Evolutionary conservation across 2,329 filamentous ascomycete genomes (phyloP), one percentile per base, ranked within the genome.

Genomic region (Colletotrichum melonis): DNA sequence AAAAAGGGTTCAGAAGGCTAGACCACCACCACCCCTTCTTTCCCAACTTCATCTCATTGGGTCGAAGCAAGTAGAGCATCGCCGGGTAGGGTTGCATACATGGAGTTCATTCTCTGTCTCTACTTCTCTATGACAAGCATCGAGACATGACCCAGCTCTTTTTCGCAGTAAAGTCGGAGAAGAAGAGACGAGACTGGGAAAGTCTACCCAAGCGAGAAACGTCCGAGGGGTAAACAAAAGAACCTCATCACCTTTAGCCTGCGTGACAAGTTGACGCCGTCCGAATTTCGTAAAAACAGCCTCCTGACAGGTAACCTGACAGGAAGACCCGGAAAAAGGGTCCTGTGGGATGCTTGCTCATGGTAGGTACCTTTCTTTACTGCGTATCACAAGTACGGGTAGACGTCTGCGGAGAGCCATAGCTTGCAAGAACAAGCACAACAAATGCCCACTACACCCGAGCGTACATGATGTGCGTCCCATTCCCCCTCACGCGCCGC

Each of bases 31-130:
- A 35, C 42, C 42, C 42, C 19, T 49, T n/a, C 19, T 49, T 35
- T 46, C 38, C 55, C 60, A 55, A 59, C 32, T 56, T 38, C 64
- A 60, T 32, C 60, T 65, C 66, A 62, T 69, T 62, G 60, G 65
- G 55, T 56, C 32, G n/a, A 42, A 64, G 6, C 54, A 59, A 49
- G 32, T n/a, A 52, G 54, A 38, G 55, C 42, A 49, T 30, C 46
- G 46, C 70, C 55, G 59, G 22, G 70, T 73, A 64, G 66, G 70
- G 70, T 73, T 70, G 55, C 70, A 73, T 73, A 63, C 70, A 70
- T 70, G 46, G 22, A 59, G 9, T 11, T 35, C 32, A 12, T 35
- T 35, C 46, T 35, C 26, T 38, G 54, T 49, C 16, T 42, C 38
- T 42, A 42, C 14, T n/a, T 35, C 32, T 30, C 54, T 49, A 6